These are phyloP conservation scores for Dactylonectria estremocensis DNA, from an alignment of 2,329 filamentous ascomycete genomes.

Conservation along the genomic window DNA sequence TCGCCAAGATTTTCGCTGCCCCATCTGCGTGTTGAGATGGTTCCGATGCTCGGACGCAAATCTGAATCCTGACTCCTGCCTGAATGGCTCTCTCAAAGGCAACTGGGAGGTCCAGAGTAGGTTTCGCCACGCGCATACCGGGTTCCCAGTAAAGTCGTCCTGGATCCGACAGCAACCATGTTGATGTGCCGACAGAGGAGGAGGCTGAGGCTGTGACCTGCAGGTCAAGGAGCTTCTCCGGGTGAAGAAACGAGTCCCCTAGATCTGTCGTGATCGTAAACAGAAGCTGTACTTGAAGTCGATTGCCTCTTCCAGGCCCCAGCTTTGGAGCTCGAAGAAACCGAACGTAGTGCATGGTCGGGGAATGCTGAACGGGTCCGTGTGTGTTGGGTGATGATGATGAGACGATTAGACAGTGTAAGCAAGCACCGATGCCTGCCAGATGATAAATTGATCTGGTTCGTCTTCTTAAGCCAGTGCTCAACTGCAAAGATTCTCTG, in stretches of 20 bases:
- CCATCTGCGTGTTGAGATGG: conserved; percentile 46
- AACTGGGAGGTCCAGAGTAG: conserved; percentile 47
- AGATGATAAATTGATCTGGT: conserved; percentile 8
- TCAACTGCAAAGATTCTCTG: not conserved
- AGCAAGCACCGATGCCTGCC: conserved; percentile 11
- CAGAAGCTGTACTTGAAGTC: conserved; percentile 59
- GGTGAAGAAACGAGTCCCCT: conserved; percentile 68
- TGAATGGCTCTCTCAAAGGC: conserved; percentile 46
- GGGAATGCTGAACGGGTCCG: conserved; percentile 8
- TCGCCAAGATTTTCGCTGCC: conserved; percentile 46
- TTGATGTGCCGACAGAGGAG: conserved; percentile 38
- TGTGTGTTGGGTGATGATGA: not conserved
- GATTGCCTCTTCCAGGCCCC: conserved; percentile 39
- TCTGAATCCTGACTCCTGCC: conserved; percentile 44
- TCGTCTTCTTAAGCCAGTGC: conserved; percentile 7
- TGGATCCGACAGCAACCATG: conserved; percentile 45
- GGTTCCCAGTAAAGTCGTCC: conserved; percentile 51
- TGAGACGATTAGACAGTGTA: conserved; percentile 9
- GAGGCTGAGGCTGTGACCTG: conserved; percentile 52
- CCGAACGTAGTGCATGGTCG: conserved; percentile 71
- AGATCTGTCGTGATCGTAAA: conserved; percentile 72
- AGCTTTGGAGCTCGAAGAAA: conserved; percentile 65
- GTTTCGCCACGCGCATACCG: conserved; percentile 60
- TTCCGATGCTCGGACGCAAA: conserved; percentile 50
- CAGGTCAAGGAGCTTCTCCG: conserved; percentile 61